A percentile compares a stretch with the other conserved stretches of the same genome.
phyloP scores from a whole-genome alignment of 2,329 filamentous ascomycete species.

The Whalleya microplaca region DNA sequence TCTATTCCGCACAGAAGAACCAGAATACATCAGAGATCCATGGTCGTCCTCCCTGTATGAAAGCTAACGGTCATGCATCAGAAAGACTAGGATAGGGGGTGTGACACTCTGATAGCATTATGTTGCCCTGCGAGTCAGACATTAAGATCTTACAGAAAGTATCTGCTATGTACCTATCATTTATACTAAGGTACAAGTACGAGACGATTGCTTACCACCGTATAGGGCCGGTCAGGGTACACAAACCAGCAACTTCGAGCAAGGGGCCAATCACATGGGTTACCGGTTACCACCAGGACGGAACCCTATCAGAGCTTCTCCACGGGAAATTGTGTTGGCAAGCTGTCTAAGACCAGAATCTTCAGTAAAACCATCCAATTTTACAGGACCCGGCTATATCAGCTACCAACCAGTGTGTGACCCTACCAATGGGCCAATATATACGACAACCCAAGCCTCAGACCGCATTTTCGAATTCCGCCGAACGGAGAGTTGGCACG shows the following conservation, averaged over 20 bases:
- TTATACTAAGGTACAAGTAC: conserved; percentile 15
- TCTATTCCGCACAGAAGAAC: neutral
- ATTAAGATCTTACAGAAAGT: neutral
- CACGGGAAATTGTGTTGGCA: conserved; percentile 25
- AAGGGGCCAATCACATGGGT: conserved; percentile 17
- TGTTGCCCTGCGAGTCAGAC: neutral
- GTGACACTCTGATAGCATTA: neutral
- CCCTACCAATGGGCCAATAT: conserved; percentile 12
- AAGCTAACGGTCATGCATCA: neutral
- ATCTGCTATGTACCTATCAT: conserved; percentile 1
- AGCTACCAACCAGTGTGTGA: neutral
- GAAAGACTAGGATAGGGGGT: neutral
- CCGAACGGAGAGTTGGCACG: conserved; percentile 3
- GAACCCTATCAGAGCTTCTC: conserved; percentile 23
- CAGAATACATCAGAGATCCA: neutral
- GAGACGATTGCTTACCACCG: conserved; percentile 14
- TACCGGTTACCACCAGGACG: conserved; percentile 19
- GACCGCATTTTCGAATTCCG: neutral
- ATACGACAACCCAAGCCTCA: conserved; percentile 3
- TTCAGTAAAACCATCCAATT: conserved; percentile 17
- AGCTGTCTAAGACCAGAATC: conserved; percentile 20
- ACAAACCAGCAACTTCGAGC: conserved; percentile 11
- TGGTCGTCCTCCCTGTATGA: neutral
- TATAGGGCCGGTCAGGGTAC: conserved; percentile 8
- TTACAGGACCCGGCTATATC: conserved; percentile 2